Base-by-base conservation (phyloP, 139 green algal species). In the Chlorella sp. region DNA sequence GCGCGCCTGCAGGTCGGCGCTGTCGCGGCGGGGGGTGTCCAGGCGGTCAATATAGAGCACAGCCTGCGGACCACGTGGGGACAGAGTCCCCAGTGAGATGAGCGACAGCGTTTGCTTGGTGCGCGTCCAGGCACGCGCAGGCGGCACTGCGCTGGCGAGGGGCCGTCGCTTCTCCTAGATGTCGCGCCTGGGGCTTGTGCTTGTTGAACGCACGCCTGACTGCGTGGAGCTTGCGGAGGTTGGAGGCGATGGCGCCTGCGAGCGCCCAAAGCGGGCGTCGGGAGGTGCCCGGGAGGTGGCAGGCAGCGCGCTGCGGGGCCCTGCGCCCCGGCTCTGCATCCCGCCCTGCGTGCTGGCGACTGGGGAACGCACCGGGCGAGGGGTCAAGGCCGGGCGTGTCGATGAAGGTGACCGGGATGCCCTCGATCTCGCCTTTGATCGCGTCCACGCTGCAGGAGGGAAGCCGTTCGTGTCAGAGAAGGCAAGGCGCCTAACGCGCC, bases 41-140 rank as follows among this genome's bases (percentile, higher is more conserved):
- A 92, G 74, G 38, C 92, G 80, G 77, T 96, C 92, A 33, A 96
- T 74, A 76, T 96, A 96, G 19, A 96, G 77, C 71, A 96, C 87
- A 7, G 81, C 77, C n/a, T n/a, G n/a, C n/a, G n/a, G n/a, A n/a
- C n/a, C n/a, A n/a, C n/a, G n/a, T n/a, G n/a, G n/a, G n/a, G n/a
- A n/a, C n/a, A n/a, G n/a, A n/a, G n/a, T n/a, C n/a, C n/a, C n/a
- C n/a, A n/a, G n/a, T n/a, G n/a, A n/a, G n/a, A n/a, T n/a, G n/a
- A n/a, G n/a, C 70, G 90, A 82, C 3, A 90, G 90, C 69, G 86
- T 85, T 63, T 84, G 51, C 77, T 86, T 89, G 50, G 89, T 87
- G 8, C 38, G 68, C n/a, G n/a, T n/a, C n/a, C n/a, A n/a, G n/a
- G n/a, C n/a, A n/a, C n/a, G n/a, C n/a, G n/a, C n/a, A n/a, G 21